Evolutionary conservation across 2,329 filamentous ascomycete genomes (phyloP), one percentile per base, ranked within the genome.

Genomic region (Microsporum canis): DNA sequence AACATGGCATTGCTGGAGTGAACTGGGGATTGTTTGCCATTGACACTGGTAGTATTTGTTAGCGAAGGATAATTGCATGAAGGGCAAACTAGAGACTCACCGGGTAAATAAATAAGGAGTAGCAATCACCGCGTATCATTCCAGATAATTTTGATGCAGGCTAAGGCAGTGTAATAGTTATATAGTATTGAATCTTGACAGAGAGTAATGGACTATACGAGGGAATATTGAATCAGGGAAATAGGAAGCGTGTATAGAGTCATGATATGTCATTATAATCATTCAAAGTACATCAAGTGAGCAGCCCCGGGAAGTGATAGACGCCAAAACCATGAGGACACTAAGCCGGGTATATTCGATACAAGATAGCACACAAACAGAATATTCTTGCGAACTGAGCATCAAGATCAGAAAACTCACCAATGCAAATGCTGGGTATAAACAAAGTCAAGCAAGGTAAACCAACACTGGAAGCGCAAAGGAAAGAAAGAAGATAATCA

Each of bases 401-500:
- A 10, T 47, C 8, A 10, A 29, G 17, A 47, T 8, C 3, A 49
- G 6, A 49, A 23, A 53, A 53, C 49, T 8, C 49, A 33, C 49
- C 27, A n/a, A 53, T 31, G 31, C 49, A 53, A 27, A 53, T 53
- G 49, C 49, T n/a, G 49, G 49, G 49, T 53, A 53, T 53, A 51
- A 51, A 43, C n/a, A 41, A 58, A 58, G 17, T 23, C 23, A 38
- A 31, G 17, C 8, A 10, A 58, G n/a, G 27, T 17, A 58, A 34
- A 43, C n/a, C 14, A 14, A 43, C 17, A 23, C 14, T 12, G n/a
- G 39, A 27, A 39, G 17, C 17, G 41, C 5, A 58, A 58, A 41
- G 27, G n/a, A 39, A 31, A 27, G 10, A 57, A 39, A 58, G 12
- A 38, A 1, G 10, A 47, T 8, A 47, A 47, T 27, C n/a, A 29